Evolutionary conservation across 768 basidiomycete species (phyloP).

Genomic region (Cubamyces sp.): DNA sequence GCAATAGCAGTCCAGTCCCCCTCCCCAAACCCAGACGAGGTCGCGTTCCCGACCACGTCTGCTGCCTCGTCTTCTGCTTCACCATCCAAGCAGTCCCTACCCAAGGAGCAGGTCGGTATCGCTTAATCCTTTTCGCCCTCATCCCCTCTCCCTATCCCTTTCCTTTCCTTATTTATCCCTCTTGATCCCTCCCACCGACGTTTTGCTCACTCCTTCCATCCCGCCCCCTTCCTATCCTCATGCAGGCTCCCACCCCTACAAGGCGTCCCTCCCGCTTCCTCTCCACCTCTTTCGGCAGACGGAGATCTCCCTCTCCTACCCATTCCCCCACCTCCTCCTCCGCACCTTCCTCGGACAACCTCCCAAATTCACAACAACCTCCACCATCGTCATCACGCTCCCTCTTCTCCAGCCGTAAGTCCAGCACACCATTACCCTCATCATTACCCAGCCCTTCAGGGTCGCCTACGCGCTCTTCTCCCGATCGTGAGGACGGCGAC

Average conservation of each 20-base stretch:
- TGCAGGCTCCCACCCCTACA: conserved; percentile 30
- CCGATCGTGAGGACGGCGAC: conserved; percentile 20
- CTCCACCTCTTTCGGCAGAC: conserved; percentile 31
- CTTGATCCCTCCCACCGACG: conserved; percentile 7
- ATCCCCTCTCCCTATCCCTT: background rate
- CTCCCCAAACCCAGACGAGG: conserved; percentile 17
- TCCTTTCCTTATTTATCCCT: conserved; percentile 4
- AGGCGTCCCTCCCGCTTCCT: conserved; percentile 35
- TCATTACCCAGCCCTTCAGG: conserved; percentile 21
- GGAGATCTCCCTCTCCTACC: conserved; percentile 35
- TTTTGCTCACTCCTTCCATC: conserved; percentile 17
- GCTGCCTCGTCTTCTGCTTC: conserved; percentile 11
- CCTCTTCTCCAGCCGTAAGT: conserved; percentile 27
- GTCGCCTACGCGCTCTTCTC: conserved; percentile 20
- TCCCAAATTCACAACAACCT: conserved; percentile 9
- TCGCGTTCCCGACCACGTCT: conserved; percentile 19
- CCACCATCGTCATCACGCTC: conserved; percentile 30
- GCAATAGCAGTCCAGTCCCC: conserved; percentile 24
- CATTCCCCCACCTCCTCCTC: conserved; percentile 26
- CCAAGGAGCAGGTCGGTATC: conserved; percentile 36
- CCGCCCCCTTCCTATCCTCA: conserved; percentile 1
- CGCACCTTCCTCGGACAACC: conserved; percentile 19
- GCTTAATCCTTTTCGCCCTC: conserved; percentile 12
- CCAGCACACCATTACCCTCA: conserved; percentile 24
- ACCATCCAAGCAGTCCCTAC: conserved; percentile 4